Base-by-base conservation (phyloP, 208 protist genomes). In the Leishmania tarentolae region DNA sequence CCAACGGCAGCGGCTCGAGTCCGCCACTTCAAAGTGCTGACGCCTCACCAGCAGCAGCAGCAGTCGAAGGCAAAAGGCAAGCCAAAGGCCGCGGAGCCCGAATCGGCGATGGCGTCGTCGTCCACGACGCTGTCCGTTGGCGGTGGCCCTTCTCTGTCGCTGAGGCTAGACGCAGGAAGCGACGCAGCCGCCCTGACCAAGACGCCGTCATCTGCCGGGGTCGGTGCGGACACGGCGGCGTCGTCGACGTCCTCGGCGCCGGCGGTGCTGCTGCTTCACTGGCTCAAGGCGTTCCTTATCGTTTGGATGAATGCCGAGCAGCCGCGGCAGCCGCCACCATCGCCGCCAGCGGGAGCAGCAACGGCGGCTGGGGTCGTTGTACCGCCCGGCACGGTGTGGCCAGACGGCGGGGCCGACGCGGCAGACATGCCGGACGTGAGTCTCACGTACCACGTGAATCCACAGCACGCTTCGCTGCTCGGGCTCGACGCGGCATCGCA, bases 281-380 rank as follows among this genome's bases (percentile, higher is more conserved):
- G 82, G 82, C 50, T 85, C 59, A 85, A 85, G 82, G 52, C 72
- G 19, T 56, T 85, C 35, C 56, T 85, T 35, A 9, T 75, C 4
- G 82, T 85, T 50, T 85, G 82, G 82, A 85, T 85, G 82, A 81
- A 85, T 40, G 82, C 69, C 9, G 82, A 85, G 63, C 82, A 85
- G 76, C 82, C 82, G n/a, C 63, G 78, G 76, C 53, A 59, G 82
- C 76, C 63, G 59, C 75, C 81, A 8, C 59, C 69, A 40, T 73
- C 53, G 15, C 68, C 21, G n/a, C 63, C 15, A 5, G 44, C 53
- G n/a, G 69, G 42, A 4, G 69, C 69, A 53, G 69, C 28, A 53
- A 35, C 9, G 42, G 57, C 65, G n/a, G 46, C 28, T 5, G 68
- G n/a, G 0, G 68, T 15, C 6, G 40, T 65, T 6, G 63, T 59